A percentile compares a stretch with the other conserved stretches of the same genome.
These are phyloP conservation scores for Auriscalpium orientale DNA, from an alignment of 768 basidiomycete genomes.

Conservation along the genomic window DNA sequence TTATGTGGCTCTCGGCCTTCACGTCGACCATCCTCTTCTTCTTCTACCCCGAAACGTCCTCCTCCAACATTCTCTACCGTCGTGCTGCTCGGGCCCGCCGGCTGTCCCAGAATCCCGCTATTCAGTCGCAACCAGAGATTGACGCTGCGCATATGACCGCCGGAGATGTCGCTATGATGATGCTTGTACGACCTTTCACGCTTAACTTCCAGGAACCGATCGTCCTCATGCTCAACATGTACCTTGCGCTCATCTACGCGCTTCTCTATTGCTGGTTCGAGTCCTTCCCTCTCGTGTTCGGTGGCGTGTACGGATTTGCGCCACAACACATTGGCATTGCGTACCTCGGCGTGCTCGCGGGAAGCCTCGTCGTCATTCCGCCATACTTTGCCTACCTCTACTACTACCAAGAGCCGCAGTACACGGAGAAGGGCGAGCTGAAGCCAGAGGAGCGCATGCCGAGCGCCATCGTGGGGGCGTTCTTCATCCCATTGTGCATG, in stretches of 20 bases:
- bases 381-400: slow-evolving; percentile 10
- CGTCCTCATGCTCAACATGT: slow-evolving; percentile 25
- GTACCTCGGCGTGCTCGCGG: slow-evolving; percentile 19
- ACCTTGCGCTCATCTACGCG: slow-evolving; percentile 25
- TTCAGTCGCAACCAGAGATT: slow-evolving; percentile 22
- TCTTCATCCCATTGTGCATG: slow-evolving; percentile 24
- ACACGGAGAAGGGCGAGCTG: slow-evolving; percentile 8
- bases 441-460: slow-evolving; percentile 27
- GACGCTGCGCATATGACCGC: slow-evolving; percentile 17
- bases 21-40: slow-evolving; percentile 22
- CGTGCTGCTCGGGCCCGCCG: slow-evolving; percentile 25
- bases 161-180: slow-evolving; percentile 16
- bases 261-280: slow-evolving; percentile 29
- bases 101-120: slow-evolving; percentile 22
- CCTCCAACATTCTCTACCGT: slow-evolving; percentile 24
- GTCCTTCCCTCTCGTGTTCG: slow-evolving; percentile 28
- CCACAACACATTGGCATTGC: slow-evolving; percentile 24
- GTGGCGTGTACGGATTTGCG: slow-evolving; percentile 25
- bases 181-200: slow-evolving; percentile 25
- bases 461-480: slow-evolving; percentile 24
- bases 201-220: slow-evolving; percentile 26
- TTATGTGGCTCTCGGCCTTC: slow-evolving; percentile 25
- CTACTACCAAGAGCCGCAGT: slow-evolving; percentile 7
- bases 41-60: slow-evolving; percentile 26
- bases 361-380: slow-evolving; percentile 2